These are phyloP conservation scores for Naegleria fowleri DNA, from an alignment of 208 protist species.

Conservation along the genomic window DNA sequence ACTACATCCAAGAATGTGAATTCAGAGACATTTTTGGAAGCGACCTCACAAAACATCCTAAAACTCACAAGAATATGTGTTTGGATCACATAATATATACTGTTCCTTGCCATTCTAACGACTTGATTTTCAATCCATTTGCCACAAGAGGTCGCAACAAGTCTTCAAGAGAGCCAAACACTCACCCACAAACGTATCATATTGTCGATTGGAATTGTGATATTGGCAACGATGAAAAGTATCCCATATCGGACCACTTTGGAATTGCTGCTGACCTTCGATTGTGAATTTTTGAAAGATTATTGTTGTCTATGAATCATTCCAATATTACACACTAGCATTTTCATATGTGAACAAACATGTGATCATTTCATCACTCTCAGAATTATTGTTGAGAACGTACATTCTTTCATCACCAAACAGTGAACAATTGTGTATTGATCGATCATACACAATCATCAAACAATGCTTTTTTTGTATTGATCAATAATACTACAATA, in stretches of 20 bases:
- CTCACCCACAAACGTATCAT: not conserved
- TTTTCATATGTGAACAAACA: no score
- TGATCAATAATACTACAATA: no score
- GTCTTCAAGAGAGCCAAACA: not conserved
- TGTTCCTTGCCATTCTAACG: not conserved
- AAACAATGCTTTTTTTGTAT: no score
- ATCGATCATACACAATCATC: no score
- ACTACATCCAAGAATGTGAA: not conserved
- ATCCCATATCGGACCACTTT: not conserved
- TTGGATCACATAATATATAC: not conserved
- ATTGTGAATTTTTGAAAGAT: no score
- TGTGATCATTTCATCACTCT: no score
- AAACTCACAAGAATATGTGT: not conserved
- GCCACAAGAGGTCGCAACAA: not conserved
- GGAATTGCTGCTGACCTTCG: not conserved
- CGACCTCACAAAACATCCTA: not conserved
- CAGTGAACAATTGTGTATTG: no score
- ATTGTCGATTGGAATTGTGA: not conserved
- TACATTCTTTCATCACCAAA: no score
- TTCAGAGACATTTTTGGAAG: not conserved
- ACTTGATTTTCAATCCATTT: not conserved
- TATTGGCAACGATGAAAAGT: not conserved
- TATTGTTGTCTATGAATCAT: no score
- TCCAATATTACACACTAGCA: no score
- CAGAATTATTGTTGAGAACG: no score